Evolutionary conservation across 345 rosid species (phyloP).

Genomic region (Geranium rotundifolium): DNA sequence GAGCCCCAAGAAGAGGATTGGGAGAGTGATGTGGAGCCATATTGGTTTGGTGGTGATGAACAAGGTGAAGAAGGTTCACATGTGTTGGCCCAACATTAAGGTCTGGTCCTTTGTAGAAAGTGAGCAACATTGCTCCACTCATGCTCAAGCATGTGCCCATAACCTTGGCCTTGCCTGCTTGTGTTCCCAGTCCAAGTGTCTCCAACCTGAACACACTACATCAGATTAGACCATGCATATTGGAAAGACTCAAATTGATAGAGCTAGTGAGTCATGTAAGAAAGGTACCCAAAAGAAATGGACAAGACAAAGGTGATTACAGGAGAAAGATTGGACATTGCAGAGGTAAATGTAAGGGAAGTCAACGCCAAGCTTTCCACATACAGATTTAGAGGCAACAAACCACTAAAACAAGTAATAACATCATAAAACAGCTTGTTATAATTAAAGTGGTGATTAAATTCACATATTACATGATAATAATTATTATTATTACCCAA

Average conservation of each 20-base stretch:
- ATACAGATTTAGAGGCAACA: constrained; percentile 6
- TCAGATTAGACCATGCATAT: too few species aligned
- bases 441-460: too few species aligned
- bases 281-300: constrained; percentile 11
- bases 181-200: constrained; percentile 15
- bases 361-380: constrained; percentile 10
- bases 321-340: constrained; percentile 13
- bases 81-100: constrained; percentile 21
- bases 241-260: not conserved
- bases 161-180: constrained; percentile 32
- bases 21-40: not conserved
- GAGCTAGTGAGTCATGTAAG: not conserved
- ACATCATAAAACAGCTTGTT: too few species aligned
- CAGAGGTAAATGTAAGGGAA: constrained; percentile 19
- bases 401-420: constrained; percentile 4
- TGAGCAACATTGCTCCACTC: constrained; percentile 41
- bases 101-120: constrained; percentile 32
- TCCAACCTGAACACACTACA: constrained; percentile 22
- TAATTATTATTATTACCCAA: constrained; percentile 8
- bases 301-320: constrained; percentile 18
- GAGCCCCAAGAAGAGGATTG: not conserved
- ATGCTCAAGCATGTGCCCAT: constrained; percentile 31
- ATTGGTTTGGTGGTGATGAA: not conserved
- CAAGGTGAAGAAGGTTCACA: constrained; percentile 6
- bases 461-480: too few species aligned